Evolutionary conservation across 2,329 filamentous ascomycete species (phyloP).

Genomic region (Colletotrichum paranaense): DNA sequence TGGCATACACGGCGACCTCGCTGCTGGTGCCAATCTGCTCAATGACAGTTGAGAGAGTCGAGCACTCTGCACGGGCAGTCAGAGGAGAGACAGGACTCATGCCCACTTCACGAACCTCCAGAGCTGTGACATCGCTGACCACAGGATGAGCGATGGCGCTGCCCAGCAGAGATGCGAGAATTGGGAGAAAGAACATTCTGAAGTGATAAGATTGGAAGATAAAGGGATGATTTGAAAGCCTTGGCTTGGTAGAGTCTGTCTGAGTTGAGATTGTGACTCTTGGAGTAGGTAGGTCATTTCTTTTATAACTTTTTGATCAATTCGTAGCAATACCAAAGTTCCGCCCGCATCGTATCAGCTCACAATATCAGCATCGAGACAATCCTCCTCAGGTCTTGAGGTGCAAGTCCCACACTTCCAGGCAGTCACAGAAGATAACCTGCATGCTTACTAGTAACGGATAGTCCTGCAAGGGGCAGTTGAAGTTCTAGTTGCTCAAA

Average conservation of each 20-base stretch:
- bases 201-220: not conserved
- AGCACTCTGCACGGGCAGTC: not conserved
- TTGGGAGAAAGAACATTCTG: not conserved
- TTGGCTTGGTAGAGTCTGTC: not conserved
- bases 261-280: too few species aligned
- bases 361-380: not conserved
- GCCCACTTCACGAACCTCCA: not conserved
- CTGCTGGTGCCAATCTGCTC: not conserved
- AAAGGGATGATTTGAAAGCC: not conserved
- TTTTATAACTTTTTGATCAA: not conserved
- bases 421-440: not conserved
- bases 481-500: not conserved
- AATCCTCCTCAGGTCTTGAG: not conserved
- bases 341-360: not conserved
- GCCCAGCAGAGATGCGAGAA: not conserved
- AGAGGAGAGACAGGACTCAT: not conserved
- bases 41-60: not conserved
- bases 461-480: not conserved
- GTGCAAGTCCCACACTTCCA: not conserved
- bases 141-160: not conserved
- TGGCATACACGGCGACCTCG: not conserved
- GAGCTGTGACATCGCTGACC: not conserved
- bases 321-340: not conserved
- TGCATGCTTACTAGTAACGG: not conserved
- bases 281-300: too few species aligned